Evolutionary conservation across 2,329 filamentous ascomycete species (phyloP).

Genomic region (Esteya vermicola): DNA sequence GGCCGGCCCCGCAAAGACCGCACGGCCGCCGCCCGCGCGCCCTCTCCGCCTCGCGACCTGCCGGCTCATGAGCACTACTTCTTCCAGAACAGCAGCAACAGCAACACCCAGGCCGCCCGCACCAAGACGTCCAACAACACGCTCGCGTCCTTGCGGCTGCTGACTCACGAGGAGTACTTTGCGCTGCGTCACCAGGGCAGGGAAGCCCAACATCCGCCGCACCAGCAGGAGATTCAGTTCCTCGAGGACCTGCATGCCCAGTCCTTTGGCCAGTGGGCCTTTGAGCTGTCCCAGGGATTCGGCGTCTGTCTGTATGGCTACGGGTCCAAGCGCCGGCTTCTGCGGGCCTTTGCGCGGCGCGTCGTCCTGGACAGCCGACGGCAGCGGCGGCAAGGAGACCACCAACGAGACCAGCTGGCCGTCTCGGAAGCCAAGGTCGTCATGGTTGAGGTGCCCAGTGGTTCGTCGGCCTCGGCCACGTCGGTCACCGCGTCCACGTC

Average conservation of each 20-base stretch:
- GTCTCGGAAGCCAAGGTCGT: too few relatives aligned
- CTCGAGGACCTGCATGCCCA: slow-evolving; percentile 62
- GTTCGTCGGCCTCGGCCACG: neutral
- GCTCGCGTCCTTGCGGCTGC: slow-evolving; percentile 55
- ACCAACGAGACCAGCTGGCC: too few relatives aligned
- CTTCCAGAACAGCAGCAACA: slow-evolving; percentile 78
- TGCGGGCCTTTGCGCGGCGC: slow-evolving; percentile 58
- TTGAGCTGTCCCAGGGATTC: slow-evolving; percentile 78
- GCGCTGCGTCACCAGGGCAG: slow-evolving; percentile 44
- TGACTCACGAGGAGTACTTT: slow-evolving; percentile 91
- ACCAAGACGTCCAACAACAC: slow-evolving; percentile 79
- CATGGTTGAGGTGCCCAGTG: too few relatives aligned
- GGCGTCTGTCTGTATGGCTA: slow-evolving; percentile 86
- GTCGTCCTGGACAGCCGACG: slow-evolving; percentile 74
- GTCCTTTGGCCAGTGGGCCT: slow-evolving; percentile 82
- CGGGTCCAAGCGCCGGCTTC: slow-evolving; percentile 69
- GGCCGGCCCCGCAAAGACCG: slow-evolving; percentile 9
- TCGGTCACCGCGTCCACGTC: slow-evolving; percentile 14
- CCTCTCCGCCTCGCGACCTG: slow-evolving; percentile 67
- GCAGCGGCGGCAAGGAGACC: neutral
- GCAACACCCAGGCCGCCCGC: slow-evolving; percentile 65
- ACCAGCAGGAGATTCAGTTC: slow-evolving; percentile 44
- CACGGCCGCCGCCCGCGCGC: slow-evolving; percentile 16
- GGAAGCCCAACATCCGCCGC: slow-evolving; percentile 18
- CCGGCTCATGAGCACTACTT: slow-evolving; percentile 89